Evolutionary conservation across 2,329 filamentous ascomycete species (phyloP), one percentile per base, ranked within the genome.

Genomic region (Colletotrichum sublineola): DNA sequence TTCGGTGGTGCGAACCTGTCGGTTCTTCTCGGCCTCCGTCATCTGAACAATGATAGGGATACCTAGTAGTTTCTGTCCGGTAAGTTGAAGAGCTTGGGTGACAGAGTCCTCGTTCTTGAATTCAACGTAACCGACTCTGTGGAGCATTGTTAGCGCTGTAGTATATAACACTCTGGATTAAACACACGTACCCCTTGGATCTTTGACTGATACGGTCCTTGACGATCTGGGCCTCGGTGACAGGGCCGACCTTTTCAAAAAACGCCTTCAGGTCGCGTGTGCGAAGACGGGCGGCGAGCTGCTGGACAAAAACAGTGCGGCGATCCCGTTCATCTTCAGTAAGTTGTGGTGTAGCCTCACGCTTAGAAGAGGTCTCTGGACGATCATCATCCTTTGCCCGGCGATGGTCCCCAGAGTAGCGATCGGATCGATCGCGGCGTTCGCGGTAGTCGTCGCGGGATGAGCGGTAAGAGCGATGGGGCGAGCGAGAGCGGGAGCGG

Each of bases 11-110:
- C 96, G 94, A 75, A 95, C 94, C 87, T 97, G 96, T 78, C 96
- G 95, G 81, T 99, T 99, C 88, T 99, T 99, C 84, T 99, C 97
- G 81, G 96, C 97, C 88, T 99, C 96, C 78, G 96, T 98, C 82
- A 97, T 91, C 84, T 98, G 96, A 67, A 96, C 97, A 79, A 99
- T 99, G 82, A 99, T 97, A 72, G 96, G 96, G 77, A 99, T 98
- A 88, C 95, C 95, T 92, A 97, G 88, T 84, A 99, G 92, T 85
- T 96, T 97, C 87, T 98, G 96, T 84, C 96, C 96, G 83, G 96
- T 99, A 87, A 99, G 95, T 86, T 97, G 94, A 82, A 99, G 93
- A 80, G 97, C 96, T 85, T 93, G 92, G 79, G 92, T 88, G 78
- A 99, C 96, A 77, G 95, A 97, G 78, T 97, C 94, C 89, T 98